Evolutionary conservation across 371 early-diverging fungal species (phyloP).

Genomic region (Circinella umbellata): DNA sequence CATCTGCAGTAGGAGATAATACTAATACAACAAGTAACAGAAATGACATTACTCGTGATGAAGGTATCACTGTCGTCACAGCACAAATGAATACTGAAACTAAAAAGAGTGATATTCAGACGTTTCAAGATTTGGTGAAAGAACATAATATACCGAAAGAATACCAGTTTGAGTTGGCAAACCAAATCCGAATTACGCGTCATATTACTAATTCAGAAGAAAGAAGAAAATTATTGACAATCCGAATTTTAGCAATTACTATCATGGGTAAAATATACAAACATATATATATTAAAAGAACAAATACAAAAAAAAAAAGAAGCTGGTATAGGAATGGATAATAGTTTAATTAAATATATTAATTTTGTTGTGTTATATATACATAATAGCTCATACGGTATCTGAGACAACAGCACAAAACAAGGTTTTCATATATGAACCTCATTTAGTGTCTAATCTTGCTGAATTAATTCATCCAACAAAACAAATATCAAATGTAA

Average conservation of each 20-base stretch:
- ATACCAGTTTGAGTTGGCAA: conserved; percentile 79
- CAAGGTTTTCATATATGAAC: conserved; percentile 84
- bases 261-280: conserved; percentile 55
- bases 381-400: conserved; percentile 54
- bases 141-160: conserved; percentile 77
- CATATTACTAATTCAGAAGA: conserved; percentile 50
- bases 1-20: conserved; percentile 5
- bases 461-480: conserved; percentile 82
- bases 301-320: background rate
- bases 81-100: conserved; percentile 23
- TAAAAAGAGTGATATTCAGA: conserved; percentile 41
- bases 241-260: conserved; percentile 82
- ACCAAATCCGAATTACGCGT: conserved; percentile 78
- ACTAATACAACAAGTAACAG: conserved; percentile 9
- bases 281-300: too few relatives aligned
- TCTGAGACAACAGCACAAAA: conserved; percentile 75
- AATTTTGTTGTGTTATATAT: too few relatives aligned
- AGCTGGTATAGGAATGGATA: too few relatives aligned
- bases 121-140: conserved; percentile 50
- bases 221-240: conserved; percentile 65
- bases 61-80: conserved; percentile 35
- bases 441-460: conserved; percentile 77
- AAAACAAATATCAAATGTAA: conserved; percentile 57
- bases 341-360: too few relatives aligned
- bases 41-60: conserved; percentile 28